A percentile compares a stretch with the other conserved stretches of the same genome.
Conservation (phyloP, 83 land plant genomes). For the Diphasiastrum complanatum region DNA sequence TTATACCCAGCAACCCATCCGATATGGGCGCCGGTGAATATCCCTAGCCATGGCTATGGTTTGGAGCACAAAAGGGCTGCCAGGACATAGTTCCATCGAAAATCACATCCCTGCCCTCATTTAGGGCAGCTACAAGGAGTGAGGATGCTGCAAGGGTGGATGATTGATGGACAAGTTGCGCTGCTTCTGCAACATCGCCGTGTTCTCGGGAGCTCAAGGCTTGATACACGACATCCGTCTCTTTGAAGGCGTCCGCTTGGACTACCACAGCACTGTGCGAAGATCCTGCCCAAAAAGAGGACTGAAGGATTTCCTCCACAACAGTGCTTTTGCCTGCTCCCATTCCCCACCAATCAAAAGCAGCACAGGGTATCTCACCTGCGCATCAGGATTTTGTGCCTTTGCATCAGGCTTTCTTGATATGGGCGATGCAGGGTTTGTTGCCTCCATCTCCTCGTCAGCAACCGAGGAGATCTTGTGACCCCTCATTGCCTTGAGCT, state of each 20-base stretch:
- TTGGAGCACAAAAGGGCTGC: slow-evolving; percentile 67
- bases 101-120: slow-evolving; percentile 72
- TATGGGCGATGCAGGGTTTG: slow-evolving; percentile 1
- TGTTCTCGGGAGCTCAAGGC: slow-evolving; percentile 55
- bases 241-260: slow-evolving; percentile 91
- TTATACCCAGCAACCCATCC: slow-evolving; percentile 81
- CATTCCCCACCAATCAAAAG: slow-evolving; percentile 45
- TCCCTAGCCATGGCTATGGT: slow-evolving; percentile 64
- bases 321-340: slow-evolving; percentile 44
- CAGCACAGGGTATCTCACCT: slow-evolving; percentile 26
- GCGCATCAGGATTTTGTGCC: no score
- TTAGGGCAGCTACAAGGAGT: slow-evolving; percentile 64
- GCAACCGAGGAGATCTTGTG: neutral
- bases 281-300: slow-evolving; percentile 34
- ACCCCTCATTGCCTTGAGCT: slow-evolving; percentile 26
- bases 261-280: slow-evolving; percentile 63
- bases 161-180: slow-evolving; percentile 72
- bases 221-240: slow-evolving; percentile 69
- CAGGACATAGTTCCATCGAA: slow-evolving; percentile 72
- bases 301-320: slow-evolving; percentile 21
- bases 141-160: slow-evolving; percentile 72
- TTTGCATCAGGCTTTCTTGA: no score
- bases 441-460: slow-evolving; percentile 1
- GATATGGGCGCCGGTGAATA: slow-evolving; percentile 49
- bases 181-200: slow-evolving; percentile 62